These are phyloP conservation scores for Acacia confusa DNA, from an alignment of 306 rosid genomes.

Conservation along the genomic window DNA sequence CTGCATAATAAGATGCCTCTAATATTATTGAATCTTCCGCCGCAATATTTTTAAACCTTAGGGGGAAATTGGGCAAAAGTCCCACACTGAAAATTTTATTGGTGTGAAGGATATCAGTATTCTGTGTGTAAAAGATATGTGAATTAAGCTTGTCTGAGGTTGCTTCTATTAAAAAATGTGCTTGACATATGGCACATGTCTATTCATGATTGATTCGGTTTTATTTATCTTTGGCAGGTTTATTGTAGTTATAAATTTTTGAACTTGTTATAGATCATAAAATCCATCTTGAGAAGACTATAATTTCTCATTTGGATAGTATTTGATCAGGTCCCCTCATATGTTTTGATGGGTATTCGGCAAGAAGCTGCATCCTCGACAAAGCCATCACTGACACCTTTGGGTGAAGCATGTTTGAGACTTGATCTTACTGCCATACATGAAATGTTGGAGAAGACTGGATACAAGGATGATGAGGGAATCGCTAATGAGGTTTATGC, in stretches of 20 bases:
- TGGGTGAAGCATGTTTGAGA: slow-evolving; percentile 91
- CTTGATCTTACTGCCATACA: slow-evolving; percentile 90
- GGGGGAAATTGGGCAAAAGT: no score
- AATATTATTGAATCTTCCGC: background rate
- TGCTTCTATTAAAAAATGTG: background rate
- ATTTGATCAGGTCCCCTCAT: slow-evolving; percentile 70
- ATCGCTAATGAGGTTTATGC: slow-evolving; percentile 89
- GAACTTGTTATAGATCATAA: slow-evolving; percentile 5
- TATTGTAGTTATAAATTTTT: background rate
- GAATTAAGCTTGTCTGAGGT: background rate
- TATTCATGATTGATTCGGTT: background rate
- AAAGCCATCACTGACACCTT: slow-evolving; percentile 73
- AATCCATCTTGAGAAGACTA: slow-evolving; percentile 34
- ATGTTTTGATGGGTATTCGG: slow-evolving; percentile 74
- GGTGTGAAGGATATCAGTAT: no score
- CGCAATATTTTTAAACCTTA: background rate
- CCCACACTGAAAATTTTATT: no score
- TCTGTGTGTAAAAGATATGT: background rate
- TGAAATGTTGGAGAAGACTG: slow-evolving; percentile 84
- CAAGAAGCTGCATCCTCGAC: slow-evolving; percentile 58
- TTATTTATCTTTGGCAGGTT: background rate
- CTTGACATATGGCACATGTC: background rate
- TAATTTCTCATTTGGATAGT: slow-evolving; percentile 52
- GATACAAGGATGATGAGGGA: slow-evolving; percentile 97
- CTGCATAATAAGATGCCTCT: no score